Base-by-base conservation (phyloP, 2,329 filamentous ascomycete species). In the Thermochaetoides dissita region DNA sequence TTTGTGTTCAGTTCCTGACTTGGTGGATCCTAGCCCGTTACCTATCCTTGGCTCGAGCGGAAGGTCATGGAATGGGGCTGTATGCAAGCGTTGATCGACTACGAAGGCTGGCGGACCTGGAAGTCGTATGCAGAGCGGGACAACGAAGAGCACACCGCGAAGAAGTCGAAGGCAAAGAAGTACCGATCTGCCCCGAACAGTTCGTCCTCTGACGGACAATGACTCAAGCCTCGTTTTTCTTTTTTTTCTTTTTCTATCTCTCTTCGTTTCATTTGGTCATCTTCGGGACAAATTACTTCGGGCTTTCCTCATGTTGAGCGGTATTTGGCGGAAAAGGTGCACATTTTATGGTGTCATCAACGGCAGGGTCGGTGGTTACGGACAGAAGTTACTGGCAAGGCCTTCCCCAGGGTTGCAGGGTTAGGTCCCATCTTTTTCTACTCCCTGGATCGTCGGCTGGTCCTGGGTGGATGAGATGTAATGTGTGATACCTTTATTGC, bases 1-100 rank as follows among this genome's bases (percentile, higher is more conserved):
- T 24, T 24, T 24, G 5, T 3, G 11, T 28, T 29, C n/a, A n/a
- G 6, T 28, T 28, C 17, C 37, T 31, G 42, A 57, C 37, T 8
- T 10, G 34, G 3, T 30, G 8, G 38, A 10, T 3, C 12, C 36
- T 57, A 94, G 85, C 91, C 91, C 12, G 89, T 98, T 52, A 94
- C 94, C 59, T 95, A 95, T 57, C 83, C 93, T 46, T 98, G 89
- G 88, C 75, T 98, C 28, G 86, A 95, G 60, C 79, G 89, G 44
- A 98, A 98, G 62, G 88, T 96, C 53, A 95, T 93, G 65, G 91
- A 98, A 69, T 98, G 91, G 91, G 91, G 91, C 43, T 96, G 91
- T 67, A 98, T 98, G 91, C 91, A 96, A 66, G 91, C 91, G 8
- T 72, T 98, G 24, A 96, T 98, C 56, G 91, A 98, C 65, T 96